A percentile compares a stretch with the other conserved stretches of the same genome.
phyloP scores from a whole-genome alignment of 2,329 filamentous ascomycete genomes.

The Apiospora marii region DNA sequence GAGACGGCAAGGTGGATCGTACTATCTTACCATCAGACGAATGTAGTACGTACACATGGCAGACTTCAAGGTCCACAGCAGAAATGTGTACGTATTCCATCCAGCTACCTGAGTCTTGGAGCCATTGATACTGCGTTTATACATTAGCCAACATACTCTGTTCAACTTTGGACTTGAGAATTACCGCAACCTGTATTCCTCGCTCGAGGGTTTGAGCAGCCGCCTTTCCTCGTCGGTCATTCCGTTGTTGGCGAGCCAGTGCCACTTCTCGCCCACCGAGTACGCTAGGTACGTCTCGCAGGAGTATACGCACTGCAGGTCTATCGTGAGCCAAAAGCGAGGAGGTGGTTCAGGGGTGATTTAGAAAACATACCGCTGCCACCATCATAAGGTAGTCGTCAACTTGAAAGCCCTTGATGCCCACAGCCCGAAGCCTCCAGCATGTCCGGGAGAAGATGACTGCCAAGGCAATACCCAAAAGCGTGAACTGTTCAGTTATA shows the following conservation, averaged over 20 bases:
- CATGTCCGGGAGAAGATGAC: constrained; percentile 59
- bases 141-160: background rate
- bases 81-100: constrained; percentile 60
- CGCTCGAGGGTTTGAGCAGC: constrained; percentile 29
- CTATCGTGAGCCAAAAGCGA: background rate
- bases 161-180: too few relatives aligned
- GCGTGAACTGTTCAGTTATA: constrained; percentile 45
- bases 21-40: constrained; percentile 41
- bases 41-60: constrained; percentile 51
- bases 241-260: constrained; percentile 60
- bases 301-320: background rate
- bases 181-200: background rate
- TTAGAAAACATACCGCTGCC: constrained; percentile 38
- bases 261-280: constrained; percentile 23
- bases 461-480: constrained; percentile 57
- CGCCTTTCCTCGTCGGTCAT: constrained; percentile 58
- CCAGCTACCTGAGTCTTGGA: constrained; percentile 61
- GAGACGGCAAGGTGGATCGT: background rate
- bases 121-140: constrained; percentile 50
- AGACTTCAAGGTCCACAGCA: constrained; percentile 61
- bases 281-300: background rate
- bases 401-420: constrained; percentile 56
- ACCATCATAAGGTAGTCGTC: constrained; percentile 69
- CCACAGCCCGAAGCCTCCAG: constrained; percentile 56
- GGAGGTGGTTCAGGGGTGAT: too few relatives aligned